Conservation (phyloP, 257 asterid genomes). For the Solanum rostratum region DNA sequence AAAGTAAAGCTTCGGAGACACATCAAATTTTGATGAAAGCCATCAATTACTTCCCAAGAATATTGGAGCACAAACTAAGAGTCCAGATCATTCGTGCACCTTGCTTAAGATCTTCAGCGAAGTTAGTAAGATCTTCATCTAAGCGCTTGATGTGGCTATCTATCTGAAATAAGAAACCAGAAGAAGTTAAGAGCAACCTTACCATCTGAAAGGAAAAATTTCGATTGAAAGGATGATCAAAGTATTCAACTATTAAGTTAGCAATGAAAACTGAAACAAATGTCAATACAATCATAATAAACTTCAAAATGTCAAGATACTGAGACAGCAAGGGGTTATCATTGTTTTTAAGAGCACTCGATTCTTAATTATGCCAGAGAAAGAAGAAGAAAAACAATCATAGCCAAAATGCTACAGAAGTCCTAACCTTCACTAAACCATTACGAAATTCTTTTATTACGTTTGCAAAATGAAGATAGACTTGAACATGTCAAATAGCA, state of each 20-base stretch:
- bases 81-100: slow-evolving; percentile 26
- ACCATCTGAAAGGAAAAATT: not conserved
- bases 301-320: not conserved
- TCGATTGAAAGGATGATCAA: not conserved
- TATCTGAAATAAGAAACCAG: slow-evolving; percentile 43
- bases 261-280: not conserved
- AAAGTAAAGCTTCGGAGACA: not conserved
- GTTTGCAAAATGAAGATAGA: not conserved
- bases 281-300: not conserved
- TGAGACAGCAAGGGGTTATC: not conserved
- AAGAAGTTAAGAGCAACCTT: slow-evolving; percentile 1
- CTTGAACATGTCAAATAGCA: not conserved
- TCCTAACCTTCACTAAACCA: not conserved
- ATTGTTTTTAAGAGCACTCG: not conserved
- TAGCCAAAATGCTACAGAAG: not conserved
- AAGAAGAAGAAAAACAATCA: not conserved
- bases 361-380: not conserved
- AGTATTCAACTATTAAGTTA: not conserved
- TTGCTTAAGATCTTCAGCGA: slow-evolving; percentile 95
- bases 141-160: slow-evolving; percentile 93
- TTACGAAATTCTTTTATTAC: not conserved
- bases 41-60: not conserved
- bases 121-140: slow-evolving; percentile 88
- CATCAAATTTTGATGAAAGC: not conserved
- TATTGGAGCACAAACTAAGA: not conserved